Evolutionary conservation across 257 asterid genomes (phyloP).

Genomic region (Nyctanthes arbortristis): DNA sequence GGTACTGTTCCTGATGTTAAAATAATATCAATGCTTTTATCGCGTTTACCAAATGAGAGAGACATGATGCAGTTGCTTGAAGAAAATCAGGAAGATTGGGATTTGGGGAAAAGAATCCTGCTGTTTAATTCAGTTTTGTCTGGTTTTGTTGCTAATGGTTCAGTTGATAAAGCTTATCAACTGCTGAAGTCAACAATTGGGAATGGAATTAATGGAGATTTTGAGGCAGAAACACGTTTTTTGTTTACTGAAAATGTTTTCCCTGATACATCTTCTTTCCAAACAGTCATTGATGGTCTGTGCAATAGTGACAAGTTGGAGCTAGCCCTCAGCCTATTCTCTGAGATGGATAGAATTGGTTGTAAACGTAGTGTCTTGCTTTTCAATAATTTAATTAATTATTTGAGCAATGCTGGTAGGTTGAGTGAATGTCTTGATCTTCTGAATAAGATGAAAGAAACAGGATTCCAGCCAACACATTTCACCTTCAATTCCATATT

Average conservation of each 20-base stretch:
- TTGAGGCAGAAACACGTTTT: constrained; percentile 33
- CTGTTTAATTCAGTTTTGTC: constrained; percentile 50
- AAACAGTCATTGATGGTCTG: constrained; percentile 66
- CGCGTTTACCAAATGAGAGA: constrained; percentile 47
- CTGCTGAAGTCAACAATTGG: constrained; percentile 45
- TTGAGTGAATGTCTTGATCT: constrained; percentile 60
- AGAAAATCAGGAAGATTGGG: constrained; percentile 44
- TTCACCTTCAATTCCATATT: constrained; percentile 83
- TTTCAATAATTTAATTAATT: constrained; percentile 62
- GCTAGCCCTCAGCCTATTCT: constrained; percentile 61
- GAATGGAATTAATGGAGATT: constrained; percentile 32
- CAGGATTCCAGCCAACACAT: constrained; percentile 69
- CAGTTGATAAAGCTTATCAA: constrained; percentile 58
- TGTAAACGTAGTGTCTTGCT: constrained; percentile 60
- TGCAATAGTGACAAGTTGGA: constrained; percentile 60
- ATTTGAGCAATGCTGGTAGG: constrained; percentile 56
- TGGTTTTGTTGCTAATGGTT: constrained; percentile 55
- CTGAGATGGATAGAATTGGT: constrained; percentile 49
- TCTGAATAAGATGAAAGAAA: constrained; percentile 61
- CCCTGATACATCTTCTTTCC: constrained; percentile 55
- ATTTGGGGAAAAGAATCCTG: constrained; percentile 36
- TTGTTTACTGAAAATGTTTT: constrained; percentile 23
- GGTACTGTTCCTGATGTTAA: constrained; percentile 66
- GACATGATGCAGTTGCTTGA: constrained; percentile 49
- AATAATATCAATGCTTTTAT: constrained; percentile 51